Evolutionary conservation across 352 stramenopile genomes (phyloP).

Genomic region (Phytopythium montanum): DNA sequence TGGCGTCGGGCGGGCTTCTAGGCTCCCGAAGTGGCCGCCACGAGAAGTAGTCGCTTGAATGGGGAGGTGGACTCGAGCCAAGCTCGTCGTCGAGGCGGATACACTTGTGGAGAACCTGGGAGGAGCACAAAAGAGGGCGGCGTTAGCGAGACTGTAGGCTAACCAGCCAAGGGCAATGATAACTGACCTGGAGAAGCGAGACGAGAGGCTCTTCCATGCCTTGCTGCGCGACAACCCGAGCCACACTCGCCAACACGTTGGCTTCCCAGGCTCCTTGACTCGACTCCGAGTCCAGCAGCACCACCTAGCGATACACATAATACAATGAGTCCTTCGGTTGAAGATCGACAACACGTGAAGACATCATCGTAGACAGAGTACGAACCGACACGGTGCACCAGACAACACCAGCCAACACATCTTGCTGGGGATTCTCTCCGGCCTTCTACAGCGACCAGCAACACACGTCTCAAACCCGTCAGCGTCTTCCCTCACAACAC

Average conservation of each 20-base stretch:
- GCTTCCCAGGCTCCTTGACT: not conserved
- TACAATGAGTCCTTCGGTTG: not conserved
- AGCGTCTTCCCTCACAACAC: not conserved
- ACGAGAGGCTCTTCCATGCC: not conserved
- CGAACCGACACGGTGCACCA: not conserved
- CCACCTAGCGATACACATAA: not conserved
- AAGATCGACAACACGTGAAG: not conserved
- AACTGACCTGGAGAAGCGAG: not conserved
- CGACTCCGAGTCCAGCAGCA: not conserved
- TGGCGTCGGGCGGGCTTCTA: constrained; percentile 9
- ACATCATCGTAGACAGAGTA: too few species aligned
- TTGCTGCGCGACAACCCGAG: not conserved
- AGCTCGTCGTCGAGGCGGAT: not conserved
- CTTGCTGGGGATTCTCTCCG: not conserved
- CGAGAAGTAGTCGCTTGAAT: not conserved
- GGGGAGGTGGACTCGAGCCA: not conserved
- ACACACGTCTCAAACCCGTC: not conserved
- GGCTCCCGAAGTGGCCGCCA: constrained; percentile 53
- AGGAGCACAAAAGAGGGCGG: not conserved
- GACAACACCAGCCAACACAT: not conserved
- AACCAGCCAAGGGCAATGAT: not conserved
- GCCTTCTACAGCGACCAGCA: not conserved
- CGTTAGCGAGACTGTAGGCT: not conserved
- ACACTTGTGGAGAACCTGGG: not conserved
- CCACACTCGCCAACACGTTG: not conserved